Evolutionary conservation across 73 alveolate genomes (phyloP).

Genomic region (Paramecium pentaurelia): DNA sequence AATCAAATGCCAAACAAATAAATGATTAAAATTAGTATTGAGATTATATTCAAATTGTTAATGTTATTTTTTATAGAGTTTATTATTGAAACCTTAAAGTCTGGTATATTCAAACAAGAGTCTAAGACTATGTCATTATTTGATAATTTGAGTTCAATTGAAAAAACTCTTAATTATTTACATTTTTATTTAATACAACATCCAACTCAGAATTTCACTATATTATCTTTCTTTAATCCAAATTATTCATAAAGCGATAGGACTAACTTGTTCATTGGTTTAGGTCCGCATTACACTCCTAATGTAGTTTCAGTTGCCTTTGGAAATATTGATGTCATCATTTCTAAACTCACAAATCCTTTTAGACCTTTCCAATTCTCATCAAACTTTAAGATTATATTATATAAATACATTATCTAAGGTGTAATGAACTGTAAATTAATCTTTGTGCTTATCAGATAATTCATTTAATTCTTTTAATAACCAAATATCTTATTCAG

Average conservation of each 20-base stretch:
- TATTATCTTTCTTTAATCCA: slow-evolving; percentile 69
- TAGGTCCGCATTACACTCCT: slow-evolving; percentile 82
- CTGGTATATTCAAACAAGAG: not conserved
- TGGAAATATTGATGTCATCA: slow-evolving; percentile 67
- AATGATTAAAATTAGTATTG: not conserved
- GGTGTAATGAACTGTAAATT: slow-evolving; percentile 69
- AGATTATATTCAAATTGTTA: not conserved
- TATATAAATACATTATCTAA: slow-evolving; percentile 67
- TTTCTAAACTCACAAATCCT: slow-evolving; percentile 73
- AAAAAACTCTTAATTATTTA: not conserved
- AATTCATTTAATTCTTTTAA: slow-evolving; percentile 73
- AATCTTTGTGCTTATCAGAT: slow-evolving; percentile 54
- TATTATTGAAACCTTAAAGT: not conserved
- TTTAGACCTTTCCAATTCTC: slow-evolving; percentile 71
- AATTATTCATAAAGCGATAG: slow-evolving; percentile 60
- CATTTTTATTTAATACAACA: not conserved
- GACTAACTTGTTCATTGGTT: slow-evolving; percentile 68
- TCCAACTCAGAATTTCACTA: slow-evolving; percentile 67
- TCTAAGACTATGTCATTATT: not conserved
- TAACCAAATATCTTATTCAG: slow-evolving; percentile 78
- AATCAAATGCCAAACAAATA: not conserved
- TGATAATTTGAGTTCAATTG: not conserved
- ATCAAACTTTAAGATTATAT: not conserved
- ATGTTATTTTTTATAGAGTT: not conserved
- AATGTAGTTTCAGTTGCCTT: slow-evolving; percentile 62